Percentiles rank a stretch among this genome's conserved stretches.
Evolutionary conservation across 345 rosid species (phyloP).

Genomic region (Carallia brachiata): DNA sequence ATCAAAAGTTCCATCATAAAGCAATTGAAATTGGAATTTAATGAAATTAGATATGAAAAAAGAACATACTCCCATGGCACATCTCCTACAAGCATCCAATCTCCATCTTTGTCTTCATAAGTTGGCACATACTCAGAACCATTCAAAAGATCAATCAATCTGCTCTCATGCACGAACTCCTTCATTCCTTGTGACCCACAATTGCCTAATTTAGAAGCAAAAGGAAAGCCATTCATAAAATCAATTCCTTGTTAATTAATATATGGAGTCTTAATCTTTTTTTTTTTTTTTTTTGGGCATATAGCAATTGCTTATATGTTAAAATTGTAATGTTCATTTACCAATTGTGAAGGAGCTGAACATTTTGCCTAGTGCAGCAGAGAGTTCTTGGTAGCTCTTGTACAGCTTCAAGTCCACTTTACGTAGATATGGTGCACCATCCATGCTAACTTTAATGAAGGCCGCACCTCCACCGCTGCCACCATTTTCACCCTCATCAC

Average conservation of each 20-base stretch:
- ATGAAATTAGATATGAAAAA: no score
- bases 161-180: constrained; percentile 28
- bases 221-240: background rate
- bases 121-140: constrained; percentile 29
- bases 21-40: background rate
- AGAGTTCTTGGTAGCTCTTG: constrained; percentile 30
- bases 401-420: constrained; percentile 30
- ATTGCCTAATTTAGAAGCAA: constrained; percentile 5
- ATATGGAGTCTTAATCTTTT: background rate
- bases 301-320: background rate
- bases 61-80: constrained; percentile 34
- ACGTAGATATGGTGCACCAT: constrained; percentile 30
- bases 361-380: constrained; percentile 30
- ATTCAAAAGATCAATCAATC: constrained; percentile 25
- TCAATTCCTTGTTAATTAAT: background rate
- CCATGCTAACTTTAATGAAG: constrained; percentile 34
- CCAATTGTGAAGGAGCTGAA: constrained; percentile 35
- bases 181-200: constrained; percentile 28
- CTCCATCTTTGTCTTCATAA: constrained; percentile 34
- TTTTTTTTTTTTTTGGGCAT: background rate
- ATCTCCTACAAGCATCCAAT: constrained; percentile 38
- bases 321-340: background rate
- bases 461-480: constrained; percentile 8
- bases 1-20: background rate
- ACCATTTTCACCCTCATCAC: constrained; percentile 9